These are phyloP conservation scores for Trichosporon sp. DNA, from an alignment of 1,284 basidiomycete species.

Conservation along the genomic window DNA sequence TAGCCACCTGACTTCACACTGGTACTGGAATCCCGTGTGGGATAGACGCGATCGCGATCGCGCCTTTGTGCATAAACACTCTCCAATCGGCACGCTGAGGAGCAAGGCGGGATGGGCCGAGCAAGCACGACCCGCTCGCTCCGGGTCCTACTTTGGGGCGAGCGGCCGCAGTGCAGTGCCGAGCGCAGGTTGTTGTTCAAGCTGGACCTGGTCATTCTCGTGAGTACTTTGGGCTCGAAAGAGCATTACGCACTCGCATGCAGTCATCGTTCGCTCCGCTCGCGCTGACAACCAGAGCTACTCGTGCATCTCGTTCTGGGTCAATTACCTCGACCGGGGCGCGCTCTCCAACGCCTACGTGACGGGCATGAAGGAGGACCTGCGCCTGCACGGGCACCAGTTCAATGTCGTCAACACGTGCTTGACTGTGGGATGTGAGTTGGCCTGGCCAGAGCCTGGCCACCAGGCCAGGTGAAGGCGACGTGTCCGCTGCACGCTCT, in stretches of 20 bases:
- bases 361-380: slow-evolving; percentile 27
- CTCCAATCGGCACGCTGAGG: too few species aligned
- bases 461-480: too few species aligned
- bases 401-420: slow-evolving; percentile 15
- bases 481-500: too few species aligned
- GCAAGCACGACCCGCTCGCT: background rate
- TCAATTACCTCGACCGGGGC: slow-evolving; percentile 22
- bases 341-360: slow-evolving; percentile 21
- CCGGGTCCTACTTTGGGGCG: slow-evolving; percentile 20
- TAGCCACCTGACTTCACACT: too few species aligned
- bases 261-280: too few species aligned
- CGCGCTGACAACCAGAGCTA: background rate
- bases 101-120: background rate
- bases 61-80: too few species aligned
- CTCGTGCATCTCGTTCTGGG: slow-evolving; percentile 21
- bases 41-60: too few species aligned
- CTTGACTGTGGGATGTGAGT: slow-evolving; percentile 23
- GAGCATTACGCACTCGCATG: too few species aligned
- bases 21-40: too few species aligned
- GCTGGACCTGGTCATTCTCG: slow-evolving; percentile 20
- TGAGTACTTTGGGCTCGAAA: background rate
- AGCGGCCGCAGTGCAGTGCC: background rate
- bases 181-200: slow-evolving; percentile 24
- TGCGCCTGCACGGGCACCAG: slow-evolving; percentile 15
- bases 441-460: too few species aligned